Evolutionary conservation across 2,329 filamentous ascomycete genomes (phyloP), one percentile per base, ranked within the genome.

Genomic region (Ascosphaera aggregata): DNA sequence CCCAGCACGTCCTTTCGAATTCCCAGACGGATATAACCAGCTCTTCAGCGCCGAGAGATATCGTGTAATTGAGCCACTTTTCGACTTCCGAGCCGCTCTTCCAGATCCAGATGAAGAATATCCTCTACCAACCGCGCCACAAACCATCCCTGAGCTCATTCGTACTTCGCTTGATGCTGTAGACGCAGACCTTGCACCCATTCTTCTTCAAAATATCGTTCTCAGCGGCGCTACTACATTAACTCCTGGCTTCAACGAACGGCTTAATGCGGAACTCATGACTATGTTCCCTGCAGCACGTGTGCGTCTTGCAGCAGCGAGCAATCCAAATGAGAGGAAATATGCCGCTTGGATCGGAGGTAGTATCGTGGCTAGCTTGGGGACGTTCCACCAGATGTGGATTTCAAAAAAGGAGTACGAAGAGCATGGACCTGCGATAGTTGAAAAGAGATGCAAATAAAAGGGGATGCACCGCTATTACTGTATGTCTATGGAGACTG

Each of bases 401-500:
- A 95, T 98, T 77, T 98, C 89, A 57, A 98, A 98, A 84, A 89
- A 98, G 72, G 86, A 95, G 74, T 95, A 95, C 77, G 89, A 98
- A 72, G 89, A 95, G 82, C 89, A 79, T 65, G 86, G 86, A 69
- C 89, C 86, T 56, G 94, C 85, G 59, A 95, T 95, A 61, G 86
- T 95, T 58, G 22, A 27, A 11, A 27, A 27, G 22, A 27, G 22
- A 27, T 27, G 22, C 16, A 34, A 24, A 4, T 27, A 18, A 13
- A 15, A 7, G n/a, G n/a, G n/a, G n/a, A n/a, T n/a, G n/a, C n/a
- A n/a, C n/a, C n/a, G n/a, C n/a, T n/a, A n/a, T n/a, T n/a, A n/a
- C n/a, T n/a, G n/a, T n/a, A n/a, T n/a, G n/a, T n/a, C n/a, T n/a
- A n/a, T n/a, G n/a, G n/a, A n/a, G n/a, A n/a, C n/a, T n/a, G n/a